Base-by-base conservation (phyloP, 176 grass and related monocot genomes). In the Phoenix roebelenii region DNA sequence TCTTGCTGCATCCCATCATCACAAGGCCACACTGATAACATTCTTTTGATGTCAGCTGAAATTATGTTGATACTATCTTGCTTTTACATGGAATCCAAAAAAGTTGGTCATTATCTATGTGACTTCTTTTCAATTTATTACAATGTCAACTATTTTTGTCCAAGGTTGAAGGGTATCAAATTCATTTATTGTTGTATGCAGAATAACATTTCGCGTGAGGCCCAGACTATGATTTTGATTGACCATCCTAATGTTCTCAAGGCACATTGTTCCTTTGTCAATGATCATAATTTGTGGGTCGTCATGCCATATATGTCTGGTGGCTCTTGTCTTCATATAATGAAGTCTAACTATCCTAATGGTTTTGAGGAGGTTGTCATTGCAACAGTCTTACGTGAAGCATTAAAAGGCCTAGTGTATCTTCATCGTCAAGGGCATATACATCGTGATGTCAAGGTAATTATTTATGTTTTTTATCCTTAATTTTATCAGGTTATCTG, bases 371-470 rank as follows among this genome's bases (percentile, higher is more conserved):
- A 98, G 70, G 35, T 64, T 26, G 16, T 91, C 30, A 98, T 98
- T 80, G 87, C 87, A 50, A 98, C 83, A 0, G 54, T 98, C 44
- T 79, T 98, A 59, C 79, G 79, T 64, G 87, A 91, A 72, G 88
- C 84, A 58, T 74, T 98, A 1, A 98, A 78, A 82, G 93, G 83
- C 30, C 73, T 98, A 48, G 87, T 85, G 54, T 98, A 98, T 70
- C 78, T 98, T 62, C 93, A 98, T 57, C 76, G 80, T 69, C 87
- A 92, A 25, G 93, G 93, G 7, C 88, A 91, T 61, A 92, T 98
- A 66, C 93, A 98, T 77, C 87, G 84, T 16, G 87, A 98, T 76
- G 79, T 98, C 6, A 98, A 98, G 87, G 93, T 92, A 85, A 64
- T 44, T 44, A 63, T 44, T 44, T 9, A 44, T 44, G 35, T 44